Conservation (phyloP, 805 yeast species). For the Cyberlindnera maritima region DNA sequence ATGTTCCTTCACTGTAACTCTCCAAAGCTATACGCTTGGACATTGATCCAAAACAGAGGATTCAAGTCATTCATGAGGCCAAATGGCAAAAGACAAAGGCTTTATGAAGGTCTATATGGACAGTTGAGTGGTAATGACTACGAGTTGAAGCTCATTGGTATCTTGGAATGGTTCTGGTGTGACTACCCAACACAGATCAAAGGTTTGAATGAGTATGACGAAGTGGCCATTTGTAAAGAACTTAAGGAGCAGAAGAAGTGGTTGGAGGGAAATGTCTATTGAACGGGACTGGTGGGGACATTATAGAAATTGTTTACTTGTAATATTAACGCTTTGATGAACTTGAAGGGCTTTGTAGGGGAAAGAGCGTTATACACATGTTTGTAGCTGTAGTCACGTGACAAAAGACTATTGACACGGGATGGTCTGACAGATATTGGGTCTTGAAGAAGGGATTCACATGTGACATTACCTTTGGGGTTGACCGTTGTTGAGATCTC, state of each 20-base stretch:
- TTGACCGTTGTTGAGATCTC: too few species aligned
- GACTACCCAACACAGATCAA: conserved; percentile 29
- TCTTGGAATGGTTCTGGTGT: conserved; percentile 21
- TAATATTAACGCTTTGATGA: neutral
- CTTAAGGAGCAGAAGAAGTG: conserved; percentile 34
- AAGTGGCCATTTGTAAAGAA: conserved; percentile 36
- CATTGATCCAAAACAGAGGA: conserved; percentile 4
- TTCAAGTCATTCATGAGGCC: conserved; percentile 3
- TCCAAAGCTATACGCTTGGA: conserved; percentile 19
- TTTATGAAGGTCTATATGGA: conserved; percentile 11
- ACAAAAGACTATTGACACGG: too few species aligned
- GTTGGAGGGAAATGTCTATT: conserved; percentile 24
- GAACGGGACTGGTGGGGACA: too few species aligned
- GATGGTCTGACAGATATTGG: too few species aligned
- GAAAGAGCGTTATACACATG: too few species aligned
- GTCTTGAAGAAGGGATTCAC: too few species aligned
- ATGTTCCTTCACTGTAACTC: conserved; percentile 20
- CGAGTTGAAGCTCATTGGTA: conserved; percentile 9
- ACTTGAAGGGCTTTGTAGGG: neutral
- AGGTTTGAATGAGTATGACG: conserved; percentile 28
- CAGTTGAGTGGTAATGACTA: conserved; percentile 10
- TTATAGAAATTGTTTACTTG: too few species aligned
- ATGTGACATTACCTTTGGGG: too few species aligned
- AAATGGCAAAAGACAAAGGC: conserved; percentile 10
- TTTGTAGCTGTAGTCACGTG: too few species aligned